phyloP scores from a whole-genome alignment of 352 stramenopile species.

The Phytopythium cucurbitacearum region DNA sequence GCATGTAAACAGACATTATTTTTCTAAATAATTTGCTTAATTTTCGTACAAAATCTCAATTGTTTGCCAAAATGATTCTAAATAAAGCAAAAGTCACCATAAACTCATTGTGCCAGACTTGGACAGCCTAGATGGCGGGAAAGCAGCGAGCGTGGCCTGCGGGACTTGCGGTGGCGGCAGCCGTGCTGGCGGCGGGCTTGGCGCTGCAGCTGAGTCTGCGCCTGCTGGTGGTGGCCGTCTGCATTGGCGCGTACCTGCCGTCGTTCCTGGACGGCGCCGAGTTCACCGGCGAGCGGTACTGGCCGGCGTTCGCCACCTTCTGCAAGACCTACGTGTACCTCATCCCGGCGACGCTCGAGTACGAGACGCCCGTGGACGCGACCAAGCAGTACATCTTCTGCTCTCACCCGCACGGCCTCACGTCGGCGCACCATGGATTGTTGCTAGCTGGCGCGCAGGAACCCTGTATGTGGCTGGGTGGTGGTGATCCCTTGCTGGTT shows the following conservation, averaged over 20 bases:
- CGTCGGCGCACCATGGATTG: constrained; percentile 67
- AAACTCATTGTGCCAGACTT: too few relatives aligned
- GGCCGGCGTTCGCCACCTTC: constrained; percentile 50
- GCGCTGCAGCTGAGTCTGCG: constrained; percentile 14
- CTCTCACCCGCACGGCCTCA: constrained; percentile 69
- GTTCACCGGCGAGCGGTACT: constrained; percentile 51
- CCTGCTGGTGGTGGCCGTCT: constrained; percentile 15
- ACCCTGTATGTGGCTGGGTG: constrained; percentile 29
- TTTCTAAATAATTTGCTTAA: too few relatives aligned
- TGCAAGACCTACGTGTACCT: constrained; percentile 21
- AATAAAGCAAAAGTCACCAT: too few relatives aligned
- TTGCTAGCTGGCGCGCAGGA: constrained; percentile 52
- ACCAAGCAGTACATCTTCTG: constrained; percentile 74
- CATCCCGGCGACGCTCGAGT: constrained; percentile 59
- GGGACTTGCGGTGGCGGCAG: constrained; percentile 23
- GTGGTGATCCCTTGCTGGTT: background rate
- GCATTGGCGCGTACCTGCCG: constrained; percentile 39
- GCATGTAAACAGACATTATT: too few relatives aligned
- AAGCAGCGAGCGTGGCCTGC: constrained; percentile 25
- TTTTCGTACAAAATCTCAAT: too few relatives aligned
- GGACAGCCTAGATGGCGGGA: constrained; percentile 4
- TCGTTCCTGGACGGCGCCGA: constrained; percentile 57
- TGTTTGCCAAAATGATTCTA: too few relatives aligned
- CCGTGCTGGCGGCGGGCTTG: constrained; percentile 22
- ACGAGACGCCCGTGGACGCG: constrained; percentile 56